A percentile compares a stretch with the other conserved stretches of the same genome.
These are phyloP conservation scores for Alloteropsis semialata DNA, from an alignment of 176 grass and related monocot genomes.

Conservation along the genomic window DNA sequence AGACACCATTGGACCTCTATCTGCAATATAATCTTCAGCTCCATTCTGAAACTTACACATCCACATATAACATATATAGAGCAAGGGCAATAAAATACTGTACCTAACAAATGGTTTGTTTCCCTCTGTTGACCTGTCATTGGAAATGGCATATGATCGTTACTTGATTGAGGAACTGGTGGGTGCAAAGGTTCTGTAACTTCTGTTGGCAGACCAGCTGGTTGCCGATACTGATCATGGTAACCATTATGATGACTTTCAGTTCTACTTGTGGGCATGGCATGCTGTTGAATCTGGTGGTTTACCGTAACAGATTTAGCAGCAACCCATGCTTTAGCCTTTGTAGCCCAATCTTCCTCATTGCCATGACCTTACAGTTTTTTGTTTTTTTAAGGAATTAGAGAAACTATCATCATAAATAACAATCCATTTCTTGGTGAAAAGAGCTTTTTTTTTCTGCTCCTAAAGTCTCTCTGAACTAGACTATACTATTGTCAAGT, in stretches of 20 bases:
- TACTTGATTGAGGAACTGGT: slow-evolving; percentile 52
- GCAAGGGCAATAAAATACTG: slow-evolving; percentile 37
- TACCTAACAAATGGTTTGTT: slow-evolving; percentile 55
- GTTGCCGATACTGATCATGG: slow-evolving; percentile 53
- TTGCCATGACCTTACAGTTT: slow-evolving; percentile 45
- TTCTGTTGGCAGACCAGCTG: slow-evolving; percentile 44
- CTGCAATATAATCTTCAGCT: slow-evolving; percentile 52
- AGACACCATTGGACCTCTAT: slow-evolving; percentile 47
- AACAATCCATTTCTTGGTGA: neutral
- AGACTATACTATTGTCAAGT: slow-evolving; percentile 14
- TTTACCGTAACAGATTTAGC: slow-evolving; percentile 63
- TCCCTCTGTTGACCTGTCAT: slow-evolving; percentile 63
- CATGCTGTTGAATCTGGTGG: slow-evolving; percentile 43
- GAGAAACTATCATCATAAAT: slow-evolving; percentile 33
- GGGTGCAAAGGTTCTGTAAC: slow-evolving; percentile 35
- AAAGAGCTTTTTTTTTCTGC: slow-evolving; percentile 2
- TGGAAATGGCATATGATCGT: slow-evolving; percentile 35
- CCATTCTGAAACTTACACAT: slow-evolving; percentile 34
- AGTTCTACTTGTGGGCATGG: slow-evolving; percentile 43
- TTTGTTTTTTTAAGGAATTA: slow-evolving; percentile 12
- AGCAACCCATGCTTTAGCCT: slow-evolving; percentile 83
- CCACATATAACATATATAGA: slow-evolving; percentile 33
- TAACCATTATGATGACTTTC: slow-evolving; percentile 49
- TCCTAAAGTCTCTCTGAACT: neutral
- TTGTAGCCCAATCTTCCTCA: slow-evolving; percentile 83